Base-by-base conservation (phyloP, 768 basidiomycete species). In the Pleurotus djamor region DNA sequence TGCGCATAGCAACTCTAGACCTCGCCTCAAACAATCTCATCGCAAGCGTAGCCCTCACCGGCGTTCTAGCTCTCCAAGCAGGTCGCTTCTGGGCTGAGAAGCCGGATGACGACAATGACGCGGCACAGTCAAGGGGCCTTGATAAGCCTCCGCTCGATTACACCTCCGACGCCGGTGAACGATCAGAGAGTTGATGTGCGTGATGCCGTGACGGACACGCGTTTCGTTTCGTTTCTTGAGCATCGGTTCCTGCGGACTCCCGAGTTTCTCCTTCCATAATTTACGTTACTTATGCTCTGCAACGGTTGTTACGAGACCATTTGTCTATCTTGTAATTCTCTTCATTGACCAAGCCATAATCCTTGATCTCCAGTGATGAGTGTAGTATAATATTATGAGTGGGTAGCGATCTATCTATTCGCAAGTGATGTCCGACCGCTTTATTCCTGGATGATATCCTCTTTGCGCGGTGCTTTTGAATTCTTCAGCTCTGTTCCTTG, bases 371-470 rank as follows among this genome's bases (percentile, higher is more conserved):
- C 10, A 41, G 38, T 41, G 21, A 41, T 41, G n/a, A 47, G 45
- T 47, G 7, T 7, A 12, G 10, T 17, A 47, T 14, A 47, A 47
- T 12, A 47, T 47, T 14, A 47, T n/a, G 21, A 28, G 21, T 28
- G 21, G 21, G 21, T 28, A 47, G 45, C 16, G 7, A 17, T 47
- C 13, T 16, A 47, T 47, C 33, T 52, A 33, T 21, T 10, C 6
- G 28, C 13, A 34, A 34, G 28, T 9, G 21, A 43, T 57, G 55
- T 17, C 10, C 45, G 5, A 34, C 13, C 21, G 33, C 16, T 48
- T 69, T 74, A 81, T 68, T 92, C 91, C 69, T 91, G 87, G 43
- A 97, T 87, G 65, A 98, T 96, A 70, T 98, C 96, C 77, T 97
- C 96, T 76, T 96, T 95, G 70, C 93, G 85, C n/a, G 94, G 93